These are phyloP conservation scores for Leishmania amazonensis DNA, from an alignment of 208 protist species.

Conservation along the genomic window DNA sequence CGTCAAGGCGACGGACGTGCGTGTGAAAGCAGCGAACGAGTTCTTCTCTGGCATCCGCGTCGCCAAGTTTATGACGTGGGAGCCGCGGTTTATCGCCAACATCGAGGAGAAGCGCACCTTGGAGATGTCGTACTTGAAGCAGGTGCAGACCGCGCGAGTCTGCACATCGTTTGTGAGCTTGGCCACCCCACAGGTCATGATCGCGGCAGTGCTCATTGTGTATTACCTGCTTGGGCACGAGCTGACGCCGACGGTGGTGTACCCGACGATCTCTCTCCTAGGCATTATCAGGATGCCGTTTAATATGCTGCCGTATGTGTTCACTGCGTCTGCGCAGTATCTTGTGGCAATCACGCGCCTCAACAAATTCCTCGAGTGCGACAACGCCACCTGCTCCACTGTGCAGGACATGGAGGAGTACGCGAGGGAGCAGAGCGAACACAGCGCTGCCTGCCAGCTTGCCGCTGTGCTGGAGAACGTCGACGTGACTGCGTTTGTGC, in stretches of 20 bases:
- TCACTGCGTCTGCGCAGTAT: slow-evolving; percentile 66
- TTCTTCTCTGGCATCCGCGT: slow-evolving; percentile 90
- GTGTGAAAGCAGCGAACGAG: slow-evolving; percentile 92
- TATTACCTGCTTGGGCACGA: slow-evolving; percentile 49
- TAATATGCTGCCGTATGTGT: slow-evolving; percentile 59
- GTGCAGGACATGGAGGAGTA: slow-evolving; percentile 40
- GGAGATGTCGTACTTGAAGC: slow-evolving; percentile 45
- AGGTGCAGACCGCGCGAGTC: slow-evolving; percentile 38
- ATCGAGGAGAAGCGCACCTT: slow-evolving; percentile 47
- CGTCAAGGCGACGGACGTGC: slow-evolving; percentile 68
- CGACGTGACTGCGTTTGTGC: slow-evolving; percentile 53
- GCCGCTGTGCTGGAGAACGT: slow-evolving; percentile 48
- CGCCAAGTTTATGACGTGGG: slow-evolving; percentile 95
- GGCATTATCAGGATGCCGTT: slow-evolving; percentile 50
- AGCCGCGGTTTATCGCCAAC: slow-evolving; percentile 62
- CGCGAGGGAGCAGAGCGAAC: slow-evolving; percentile 11
- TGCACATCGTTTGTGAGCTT: slow-evolving; percentile 54
- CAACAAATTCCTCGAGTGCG: slow-evolving; percentile 62
- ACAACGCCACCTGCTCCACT: slow-evolving; percentile 21
- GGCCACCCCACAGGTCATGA: slow-evolving; percentile 62
- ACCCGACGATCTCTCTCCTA: slow-evolving; percentile 34
- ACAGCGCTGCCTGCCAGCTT: slow-evolving; percentile 27
- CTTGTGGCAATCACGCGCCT: slow-evolving; percentile 66
- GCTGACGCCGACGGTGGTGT: slow-evolving; percentile 71
- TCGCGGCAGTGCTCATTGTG: slow-evolving; percentile 28